phyloP scores from a whole-genome alignment of 2,329 filamentous ascomycete species.

The Endoconidiophora polonica region DNA sequence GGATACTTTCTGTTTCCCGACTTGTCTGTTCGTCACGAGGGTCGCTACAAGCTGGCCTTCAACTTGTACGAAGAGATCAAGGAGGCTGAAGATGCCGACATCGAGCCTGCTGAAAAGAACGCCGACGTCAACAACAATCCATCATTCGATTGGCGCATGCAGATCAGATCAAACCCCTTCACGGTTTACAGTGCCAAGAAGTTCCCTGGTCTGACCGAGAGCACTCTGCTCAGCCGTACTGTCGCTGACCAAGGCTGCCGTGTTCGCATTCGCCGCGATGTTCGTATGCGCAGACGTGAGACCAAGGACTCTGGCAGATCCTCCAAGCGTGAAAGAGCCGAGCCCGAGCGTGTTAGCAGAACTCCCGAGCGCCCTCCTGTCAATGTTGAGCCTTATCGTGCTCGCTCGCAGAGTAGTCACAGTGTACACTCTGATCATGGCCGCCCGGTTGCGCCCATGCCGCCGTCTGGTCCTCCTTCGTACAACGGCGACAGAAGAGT shows the following conservation, averaged over 20 bases:
- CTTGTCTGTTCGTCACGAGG: conserved; percentile 87
- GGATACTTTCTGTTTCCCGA: conserved; percentile 98
- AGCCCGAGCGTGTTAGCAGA: conserved; percentile 20
- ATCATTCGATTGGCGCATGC: conserved; percentile 65
- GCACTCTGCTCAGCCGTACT: conserved; percentile 71
- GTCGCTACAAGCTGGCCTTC: conserved; percentile 79
- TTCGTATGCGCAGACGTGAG: conserved; percentile 75
- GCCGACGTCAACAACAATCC: conserved; percentile 28
- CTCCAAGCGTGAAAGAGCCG: conserved; percentile 45
- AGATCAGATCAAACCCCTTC: conserved; percentile 77
- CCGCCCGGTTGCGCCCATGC: conserved; percentile 1
- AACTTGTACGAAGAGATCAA: conserved; percentile 90
- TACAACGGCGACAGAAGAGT: not conserved
- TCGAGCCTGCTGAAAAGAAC: conserved; percentile 25
- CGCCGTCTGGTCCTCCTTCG: conserved; percentile 1
- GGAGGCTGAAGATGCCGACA: conserved; percentile 61
- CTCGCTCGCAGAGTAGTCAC: conserved; percentile 44
- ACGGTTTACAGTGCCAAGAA: conserved; percentile 94
- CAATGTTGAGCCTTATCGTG: conserved; percentile 22
- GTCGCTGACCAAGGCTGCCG: conserved; percentile 95
- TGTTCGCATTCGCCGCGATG: conserved; percentile 85
- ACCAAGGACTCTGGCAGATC: conserved; percentile 37
- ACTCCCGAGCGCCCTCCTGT: conserved; percentile 18
- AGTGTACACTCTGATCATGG: conserved; percentile 23
- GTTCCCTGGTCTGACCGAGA: conserved; percentile 84